Percentiles rank a stretch among this genome's conserved stretches.
Evolutionary conservation across 2,329 filamentous ascomycete genomes (phyloP).

Genomic region (Aspergillus intermedius): DNA sequence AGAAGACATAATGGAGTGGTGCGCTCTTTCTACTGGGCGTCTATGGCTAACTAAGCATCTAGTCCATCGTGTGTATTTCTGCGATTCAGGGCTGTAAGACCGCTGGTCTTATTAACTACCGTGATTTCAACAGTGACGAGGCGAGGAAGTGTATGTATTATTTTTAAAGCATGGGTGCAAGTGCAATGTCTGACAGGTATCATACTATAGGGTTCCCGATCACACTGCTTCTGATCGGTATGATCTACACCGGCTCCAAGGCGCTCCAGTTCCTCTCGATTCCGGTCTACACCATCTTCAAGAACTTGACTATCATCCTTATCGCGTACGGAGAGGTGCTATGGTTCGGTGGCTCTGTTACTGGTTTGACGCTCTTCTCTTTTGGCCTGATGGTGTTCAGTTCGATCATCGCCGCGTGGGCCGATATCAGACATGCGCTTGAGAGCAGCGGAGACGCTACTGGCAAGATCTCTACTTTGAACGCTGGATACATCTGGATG

Average conservation of each 20-base stretch:
- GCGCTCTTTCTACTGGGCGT: not conserved
- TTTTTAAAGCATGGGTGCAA: not conserved
- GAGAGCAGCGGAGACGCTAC: constrained; percentile 61
- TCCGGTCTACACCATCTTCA: constrained; percentile 99
- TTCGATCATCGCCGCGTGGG: constrained; percentile 92
- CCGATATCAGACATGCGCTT: constrained; percentile 84
- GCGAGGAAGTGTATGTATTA: constrained; percentile 74
- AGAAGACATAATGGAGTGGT: not conserved
- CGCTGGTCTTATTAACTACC: constrained; percentile 71
- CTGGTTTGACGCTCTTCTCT: constrained; percentile 77
- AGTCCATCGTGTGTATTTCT: constrained; percentile 84
- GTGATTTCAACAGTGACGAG: constrained; percentile 79
- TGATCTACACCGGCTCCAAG: constrained; percentile 98
- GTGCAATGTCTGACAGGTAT: not conserved
- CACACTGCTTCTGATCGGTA: constrained; percentile 88
- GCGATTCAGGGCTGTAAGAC: constrained; percentile 81
- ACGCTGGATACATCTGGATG: constrained; percentile 97
- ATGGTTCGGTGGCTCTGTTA: constrained; percentile 94
- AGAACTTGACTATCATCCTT: constrained; percentile 97
- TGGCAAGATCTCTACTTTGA: constrained; percentile 77
- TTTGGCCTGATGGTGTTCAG: constrained; percentile 96
- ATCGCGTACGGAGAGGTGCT: constrained; percentile 98
- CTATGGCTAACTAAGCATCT: constrained; percentile 10
- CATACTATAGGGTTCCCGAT: constrained; percentile 76
- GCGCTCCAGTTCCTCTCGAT: constrained; percentile 94